Percentiles rank a stretch among this genome's conserved stretches.
Conservation (phyloP, 2,329 filamentous ascomycete species). For the Chaetomium globosum region DNA sequence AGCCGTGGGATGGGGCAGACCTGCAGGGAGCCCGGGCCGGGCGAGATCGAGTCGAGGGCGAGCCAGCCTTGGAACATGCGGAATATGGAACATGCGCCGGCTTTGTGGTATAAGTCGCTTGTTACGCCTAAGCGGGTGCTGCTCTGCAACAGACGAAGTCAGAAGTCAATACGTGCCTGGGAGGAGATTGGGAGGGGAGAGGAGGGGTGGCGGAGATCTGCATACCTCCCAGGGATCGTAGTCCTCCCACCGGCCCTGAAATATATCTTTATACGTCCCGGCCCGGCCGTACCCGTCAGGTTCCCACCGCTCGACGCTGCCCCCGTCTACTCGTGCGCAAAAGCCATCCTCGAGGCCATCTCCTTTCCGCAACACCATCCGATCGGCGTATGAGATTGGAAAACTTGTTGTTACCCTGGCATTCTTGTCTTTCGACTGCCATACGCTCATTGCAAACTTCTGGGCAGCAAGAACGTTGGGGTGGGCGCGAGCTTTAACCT, state of each 20-base stretch:
- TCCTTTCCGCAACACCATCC: constrained; percentile 54
- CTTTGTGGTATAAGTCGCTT: constrained; percentile 71
- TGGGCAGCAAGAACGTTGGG: constrained; percentile 46
- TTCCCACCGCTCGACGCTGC: constrained; percentile 68
- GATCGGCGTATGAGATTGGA: constrained; percentile 65
- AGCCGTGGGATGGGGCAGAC: constrained; percentile 73
- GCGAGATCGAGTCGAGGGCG: constrained; percentile 60
- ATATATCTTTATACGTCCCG: constrained; percentile 67
- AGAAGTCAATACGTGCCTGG: too few species aligned
- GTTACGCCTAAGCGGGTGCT: constrained; percentile 64
- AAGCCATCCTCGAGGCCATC: constrained; percentile 51
- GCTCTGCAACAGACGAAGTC: constrained; percentile 20
- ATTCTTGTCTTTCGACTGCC: constrained; percentile 53
- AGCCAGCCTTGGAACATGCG: constrained; percentile 81
- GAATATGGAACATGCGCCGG: constrained; percentile 73
- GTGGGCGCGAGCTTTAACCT: constrained; percentile 47
- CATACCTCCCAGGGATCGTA: constrained; percentile 73
- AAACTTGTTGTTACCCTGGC: constrained; percentile 48
- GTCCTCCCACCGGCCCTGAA: constrained; percentile 70
- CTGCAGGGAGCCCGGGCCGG: constrained; percentile 51
- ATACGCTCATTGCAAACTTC: constrained; percentile 56
- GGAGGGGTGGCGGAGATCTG: not conserved
- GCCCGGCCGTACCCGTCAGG: constrained; percentile 60
- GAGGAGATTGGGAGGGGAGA: not conserved
- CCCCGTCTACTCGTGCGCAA: constrained; percentile 65